Evolutionary conservation across 495 filamentous ascomycete species (phyloP).

Genomic region (Neurospora sp.): DNA sequence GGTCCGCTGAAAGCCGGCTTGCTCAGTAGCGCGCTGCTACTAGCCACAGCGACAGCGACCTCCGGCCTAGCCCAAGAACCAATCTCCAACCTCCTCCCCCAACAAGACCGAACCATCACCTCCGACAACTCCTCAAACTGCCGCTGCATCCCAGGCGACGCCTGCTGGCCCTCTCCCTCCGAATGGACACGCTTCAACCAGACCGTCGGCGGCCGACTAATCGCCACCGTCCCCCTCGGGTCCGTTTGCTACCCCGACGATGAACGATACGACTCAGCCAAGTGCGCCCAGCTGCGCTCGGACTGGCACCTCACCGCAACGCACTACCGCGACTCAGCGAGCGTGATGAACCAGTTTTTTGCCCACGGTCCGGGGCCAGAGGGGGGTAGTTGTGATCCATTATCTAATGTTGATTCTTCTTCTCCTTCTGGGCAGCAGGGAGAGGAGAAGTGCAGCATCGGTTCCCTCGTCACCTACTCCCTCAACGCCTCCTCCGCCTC

Average conservation of each 20-base stretch:
- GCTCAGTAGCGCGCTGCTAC: background rate
- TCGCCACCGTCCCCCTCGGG: slow-evolving; percentile 36
- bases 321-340: slow-evolving; percentile 32
- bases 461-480: slow-evolving; percentile 42
- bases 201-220: slow-evolving; percentile 29
- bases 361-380: background rate
- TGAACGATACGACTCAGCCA: slow-evolving; percentile 5
- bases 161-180: slow-evolving; percentile 30
- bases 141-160: slow-evolving; percentile 44
- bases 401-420: background rate
- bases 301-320: slow-evolving; percentile 11
- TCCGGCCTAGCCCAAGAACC: background rate
- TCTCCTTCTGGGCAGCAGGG: no score
- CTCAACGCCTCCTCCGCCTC: slow-evolving; percentile 31
- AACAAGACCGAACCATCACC: background rate
- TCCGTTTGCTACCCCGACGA: slow-evolving; percentile 27
- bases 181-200: slow-evolving; percentile 31
- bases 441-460: slow-evolving; percentile 29
- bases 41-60: background rate
- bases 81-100: background rate
- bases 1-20: background rate
- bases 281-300: slow-evolving; percentile 5
- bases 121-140: slow-evolving; percentile 15
- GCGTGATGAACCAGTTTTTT: slow-evolving; percentile 33
- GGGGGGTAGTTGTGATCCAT: background rate